Conservation (phyloP, 257 asterid species). For the Plectranthus barbatus region DNA sequence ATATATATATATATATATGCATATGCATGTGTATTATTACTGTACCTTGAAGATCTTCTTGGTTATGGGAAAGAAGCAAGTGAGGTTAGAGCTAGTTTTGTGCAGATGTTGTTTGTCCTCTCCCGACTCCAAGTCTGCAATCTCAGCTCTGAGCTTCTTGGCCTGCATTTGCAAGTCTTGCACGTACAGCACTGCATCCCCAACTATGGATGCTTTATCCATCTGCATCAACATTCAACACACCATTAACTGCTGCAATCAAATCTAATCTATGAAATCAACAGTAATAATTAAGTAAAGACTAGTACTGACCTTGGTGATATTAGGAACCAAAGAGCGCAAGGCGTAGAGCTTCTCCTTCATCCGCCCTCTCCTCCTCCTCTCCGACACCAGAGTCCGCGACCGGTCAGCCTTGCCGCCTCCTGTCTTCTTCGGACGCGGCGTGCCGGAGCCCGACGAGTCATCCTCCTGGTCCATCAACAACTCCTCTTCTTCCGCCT, state of each 20-base stretch:
- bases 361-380: slow-evolving; percentile 78
- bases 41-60: slow-evolving; percentile 56
- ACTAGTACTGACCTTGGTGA: slow-evolving; percentile 54
- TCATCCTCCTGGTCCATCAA: slow-evolving; percentile 24
- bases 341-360: slow-evolving; percentile 77
- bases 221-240: slow-evolving; percentile 33
- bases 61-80: slow-evolving; percentile 18
- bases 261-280: too few species aligned
- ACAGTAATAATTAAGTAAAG: too few species aligned
- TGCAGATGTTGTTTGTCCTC: slow-evolving; percentile 9
- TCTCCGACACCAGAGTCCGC: slow-evolving; percentile 56
- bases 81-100: slow-evolving; percentile 1
- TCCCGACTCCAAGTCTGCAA: slow-evolving; percentile 34
- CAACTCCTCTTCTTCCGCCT: slow-evolving; percentile 7
- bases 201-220: slow-evolving; percentile 86
- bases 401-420: slow-evolving; percentile 43
- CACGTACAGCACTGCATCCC: slow-evolving; percentile 58
- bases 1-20: too few species aligned
- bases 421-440: slow-evolving; percentile 8
- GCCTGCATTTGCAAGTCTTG: slow-evolving; percentile 62
- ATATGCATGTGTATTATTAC: too few species aligned
- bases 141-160: slow-evolving; percentile 47
- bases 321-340: slow-evolving; percentile 75
- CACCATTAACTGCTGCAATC: too few species aligned
- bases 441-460: slow-evolving; percentile 26